Evolutionary conservation across 1,284 basidiomycete genomes (phyloP).

Genomic region (Apiotrichum domesticum): DNA sequence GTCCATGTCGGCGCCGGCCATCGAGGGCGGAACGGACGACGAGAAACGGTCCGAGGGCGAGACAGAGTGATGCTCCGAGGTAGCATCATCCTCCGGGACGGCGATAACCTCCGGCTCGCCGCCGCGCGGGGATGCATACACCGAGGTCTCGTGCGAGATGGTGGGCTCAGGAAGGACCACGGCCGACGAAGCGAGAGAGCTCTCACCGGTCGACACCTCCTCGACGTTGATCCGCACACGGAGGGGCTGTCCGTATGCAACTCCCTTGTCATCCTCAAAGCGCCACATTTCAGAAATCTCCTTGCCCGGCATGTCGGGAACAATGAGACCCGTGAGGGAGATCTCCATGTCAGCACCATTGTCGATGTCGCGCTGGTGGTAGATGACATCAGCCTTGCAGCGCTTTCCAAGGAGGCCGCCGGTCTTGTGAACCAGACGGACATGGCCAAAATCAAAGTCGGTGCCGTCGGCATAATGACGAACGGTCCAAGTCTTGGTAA

Average conservation of each 20-base stretch:
- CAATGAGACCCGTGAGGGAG: constrained; percentile 30
- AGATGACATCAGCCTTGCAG: constrained; percentile 17
- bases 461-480: constrained; percentile 37
- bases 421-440: constrained; percentile 29
- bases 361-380: constrained; percentile 22
- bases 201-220: constrained; percentile 16
- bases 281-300: constrained; percentile 39
- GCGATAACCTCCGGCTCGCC: background rate
- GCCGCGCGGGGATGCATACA: constrained; percentile 4
- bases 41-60: constrained; percentile 1
- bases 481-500: constrained; percentile 42
- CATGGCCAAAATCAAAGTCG: constrained; percentile 32
- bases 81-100: constrained; percentile 1
- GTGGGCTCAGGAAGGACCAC: constrained; percentile 28
- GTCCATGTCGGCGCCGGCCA: constrained; percentile 9
- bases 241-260: constrained; percentile 38
- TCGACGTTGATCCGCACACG: constrained; percentile 32
- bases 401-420: constrained; percentile 17
- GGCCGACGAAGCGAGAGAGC: constrained; percentile 24
- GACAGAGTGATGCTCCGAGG: constrained; percentile 1
- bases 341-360: constrained; percentile 33
- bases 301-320: constrained; percentile 31
- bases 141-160: constrained; percentile 3
- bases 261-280: constrained; percentile 38
- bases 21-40: constrained; percentile 6